Evolutionary conservation across 306 rosid genomes (phyloP).

Genomic region (Casuarina cunninghamiana): DNA sequence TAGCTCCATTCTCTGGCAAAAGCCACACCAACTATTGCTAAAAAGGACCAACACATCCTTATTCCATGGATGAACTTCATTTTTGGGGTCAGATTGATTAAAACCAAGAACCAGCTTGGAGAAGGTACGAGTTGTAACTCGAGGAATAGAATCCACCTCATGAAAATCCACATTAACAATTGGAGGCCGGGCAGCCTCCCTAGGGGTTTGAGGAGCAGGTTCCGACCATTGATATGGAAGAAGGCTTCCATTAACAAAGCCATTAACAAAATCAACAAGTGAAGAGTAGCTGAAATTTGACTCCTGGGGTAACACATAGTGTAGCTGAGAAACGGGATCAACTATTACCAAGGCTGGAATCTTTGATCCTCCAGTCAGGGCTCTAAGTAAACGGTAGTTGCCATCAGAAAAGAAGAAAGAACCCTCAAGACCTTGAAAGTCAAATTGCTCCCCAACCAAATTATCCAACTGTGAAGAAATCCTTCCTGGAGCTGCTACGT

Average conservation of each 20-base stretch:
- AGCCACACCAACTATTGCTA: constrained; percentile 94
- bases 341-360: constrained; percentile 76
- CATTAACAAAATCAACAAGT: constrained; percentile 53
- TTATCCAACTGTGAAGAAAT: constrained; percentile 36
- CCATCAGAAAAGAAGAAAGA: constrained; percentile 88
- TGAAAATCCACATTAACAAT: constrained; percentile 91
- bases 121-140: constrained; percentile 60
- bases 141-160: constrained; percentile 85
- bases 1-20: constrained; percentile 87
- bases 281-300: constrained; percentile 51
- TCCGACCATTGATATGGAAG: constrained; percentile 67
- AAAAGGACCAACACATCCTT: constrained; percentile 88
- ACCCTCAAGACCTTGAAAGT: constrained; percentile 57
- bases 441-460: constrained; percentile 40
- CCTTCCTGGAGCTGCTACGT: constrained; percentile 5
- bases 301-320: constrained; percentile 62
- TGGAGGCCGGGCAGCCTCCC: constrained; percentile 67
- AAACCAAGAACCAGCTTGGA: constrained; percentile 64
- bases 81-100: constrained; percentile 56
- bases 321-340: constrained; percentile 76
- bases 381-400: constrained; percentile 64
- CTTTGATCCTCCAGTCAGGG: constrained; percentile 62
- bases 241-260: constrained; percentile 68
- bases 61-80: constrained; percentile 47
- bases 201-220: constrained; percentile 44